Evolutionary conservation across 2,329 filamentous ascomycete genomes (phyloP).

Genomic region (Epichloe glyceriae): DNA sequence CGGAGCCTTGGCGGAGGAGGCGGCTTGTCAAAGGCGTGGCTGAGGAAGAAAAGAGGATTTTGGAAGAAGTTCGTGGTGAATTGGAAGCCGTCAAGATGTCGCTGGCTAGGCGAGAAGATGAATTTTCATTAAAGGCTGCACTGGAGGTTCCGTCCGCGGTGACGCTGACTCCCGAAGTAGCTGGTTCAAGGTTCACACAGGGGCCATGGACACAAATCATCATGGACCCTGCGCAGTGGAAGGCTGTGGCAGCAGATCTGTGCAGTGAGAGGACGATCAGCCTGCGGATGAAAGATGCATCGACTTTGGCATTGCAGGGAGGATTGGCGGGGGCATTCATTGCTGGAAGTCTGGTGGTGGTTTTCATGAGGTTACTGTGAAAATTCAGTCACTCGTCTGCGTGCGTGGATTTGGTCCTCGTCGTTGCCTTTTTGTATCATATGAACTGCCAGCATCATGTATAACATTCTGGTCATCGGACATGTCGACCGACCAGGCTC

Average conservation of each 20-base stretch:
- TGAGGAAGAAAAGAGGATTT: slow-evolving; percentile 54
- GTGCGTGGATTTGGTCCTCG: slow-evolving; percentile 7
- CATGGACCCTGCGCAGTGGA: slow-evolving; percentile 31
- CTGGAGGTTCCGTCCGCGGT: slow-evolving; percentile 5
- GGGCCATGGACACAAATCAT: slow-evolving; percentile 31
- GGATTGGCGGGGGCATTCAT: slow-evolving; percentile 52
- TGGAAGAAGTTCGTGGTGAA: slow-evolving; percentile 35
- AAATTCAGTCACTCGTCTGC: slow-evolving; percentile 6
- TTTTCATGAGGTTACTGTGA: slow-evolving; percentile 24
- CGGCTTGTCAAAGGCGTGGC: slow-evolving; percentile 74
- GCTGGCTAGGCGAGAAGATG: slow-evolving; percentile 15
- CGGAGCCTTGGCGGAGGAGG: slow-evolving; percentile 82
- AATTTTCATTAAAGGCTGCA: slow-evolving; percentile 2
- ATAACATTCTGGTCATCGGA: neutral
- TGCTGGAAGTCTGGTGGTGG: slow-evolving; percentile 38
- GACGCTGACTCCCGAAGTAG: neutral
- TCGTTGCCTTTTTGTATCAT: neutral
- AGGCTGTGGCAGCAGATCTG: slow-evolving; percentile 39
- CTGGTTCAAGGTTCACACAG: neutral
- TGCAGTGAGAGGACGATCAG: slow-evolving; percentile 52
- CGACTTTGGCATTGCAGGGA: slow-evolving; percentile 55
- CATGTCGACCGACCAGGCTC: neutral
- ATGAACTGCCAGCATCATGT: neutral
- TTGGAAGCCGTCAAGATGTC: slow-evolving; percentile 22
- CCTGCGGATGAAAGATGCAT: slow-evolving; percentile 56